These are phyloP conservation scores for Dioszegia hungarica DNA, from an alignment of 768 basidiomycete genomes.

Conservation along the genomic window DNA sequence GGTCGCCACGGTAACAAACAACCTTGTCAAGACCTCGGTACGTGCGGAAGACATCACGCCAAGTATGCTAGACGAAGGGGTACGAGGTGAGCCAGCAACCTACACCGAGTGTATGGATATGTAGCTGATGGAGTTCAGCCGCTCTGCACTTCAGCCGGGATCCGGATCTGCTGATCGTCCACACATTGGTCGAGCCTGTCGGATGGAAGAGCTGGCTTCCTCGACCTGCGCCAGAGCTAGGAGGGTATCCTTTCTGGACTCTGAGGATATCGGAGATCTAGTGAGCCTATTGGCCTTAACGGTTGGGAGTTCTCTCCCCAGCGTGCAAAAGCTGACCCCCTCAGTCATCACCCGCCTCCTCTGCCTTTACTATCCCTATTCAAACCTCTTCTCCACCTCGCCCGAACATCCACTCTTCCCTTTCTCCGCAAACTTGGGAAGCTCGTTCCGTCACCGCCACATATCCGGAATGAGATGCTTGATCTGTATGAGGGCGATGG, in stretches of 20 bases:
- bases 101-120: background rate
- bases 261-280: constrained; percentile 43
- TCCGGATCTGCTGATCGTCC: constrained; percentile 35
- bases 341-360: constrained; percentile 28
- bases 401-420: constrained; percentile 24
- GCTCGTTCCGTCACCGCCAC: constrained; percentile 7
- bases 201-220: constrained; percentile 16
- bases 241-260: constrained; percentile 39
- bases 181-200: constrained; percentile 17
- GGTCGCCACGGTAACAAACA: background rate
- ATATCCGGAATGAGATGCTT: constrained; percentile 5
- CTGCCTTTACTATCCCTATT: constrained; percentile 11
- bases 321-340: background rate
- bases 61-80: background rate
- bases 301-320: no score
- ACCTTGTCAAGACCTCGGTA: background rate
- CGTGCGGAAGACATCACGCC: background rate
- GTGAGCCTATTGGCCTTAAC: no score
- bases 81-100: background rate
- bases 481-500: constrained; percentile 6
- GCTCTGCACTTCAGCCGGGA: background rate
- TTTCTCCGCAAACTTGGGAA: constrained; percentile 20
- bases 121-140: background rate
- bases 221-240: constrained; percentile 32
- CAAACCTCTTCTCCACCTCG: constrained; percentile 12